phyloP scores from a whole-genome alignment of 2,329 filamentous ascomycete genomes.

The Epichloe gansuensis region DNA sequence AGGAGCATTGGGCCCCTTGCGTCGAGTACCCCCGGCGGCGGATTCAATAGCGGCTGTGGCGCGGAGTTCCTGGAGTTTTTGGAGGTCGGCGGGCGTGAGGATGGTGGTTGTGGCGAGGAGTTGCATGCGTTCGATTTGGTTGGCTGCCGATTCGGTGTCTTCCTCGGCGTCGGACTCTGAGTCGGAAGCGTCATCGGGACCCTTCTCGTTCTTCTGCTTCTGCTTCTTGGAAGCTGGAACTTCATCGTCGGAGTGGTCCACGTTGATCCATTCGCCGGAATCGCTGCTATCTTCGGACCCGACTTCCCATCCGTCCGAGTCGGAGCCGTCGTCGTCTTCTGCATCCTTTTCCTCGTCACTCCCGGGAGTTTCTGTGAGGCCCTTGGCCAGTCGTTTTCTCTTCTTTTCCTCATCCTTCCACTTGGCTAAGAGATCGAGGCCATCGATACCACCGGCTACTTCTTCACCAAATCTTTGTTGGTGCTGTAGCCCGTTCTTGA shows the following conservation, averaged over 20 bases:
- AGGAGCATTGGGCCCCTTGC: slow-evolving; percentile 35
- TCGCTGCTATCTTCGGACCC: slow-evolving; percentile 49
- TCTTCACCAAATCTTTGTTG: slow-evolving; percentile 77
- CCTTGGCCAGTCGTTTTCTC: slow-evolving; percentile 58
- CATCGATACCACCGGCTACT: slow-evolving; percentile 71
- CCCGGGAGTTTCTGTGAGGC: slow-evolving; percentile 49
- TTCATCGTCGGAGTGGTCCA: slow-evolving; percentile 72
- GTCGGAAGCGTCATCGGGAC: no score
- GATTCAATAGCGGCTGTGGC: slow-evolving; percentile 60
- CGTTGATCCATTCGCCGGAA: slow-evolving; percentile 87
- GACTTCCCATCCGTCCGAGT: slow-evolving; percentile 49
- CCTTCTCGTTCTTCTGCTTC: slow-evolving; percentile 14
- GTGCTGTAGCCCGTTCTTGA: slow-evolving; percentile 63
- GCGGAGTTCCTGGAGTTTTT: slow-evolving; percentile 83
- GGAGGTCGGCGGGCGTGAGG: slow-evolving; percentile 89
- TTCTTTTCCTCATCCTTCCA: slow-evolving; percentile 87
- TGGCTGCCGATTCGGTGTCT: slow-evolving; percentile 29
- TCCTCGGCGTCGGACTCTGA: slow-evolving; percentile 20
- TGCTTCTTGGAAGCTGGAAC: slow-evolving; percentile 43
- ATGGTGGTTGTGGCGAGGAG: slow-evolving; percentile 87
- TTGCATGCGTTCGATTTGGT: slow-evolving; percentile 40
- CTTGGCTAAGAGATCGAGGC: slow-evolving; percentile 77
- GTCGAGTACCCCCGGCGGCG: slow-evolving; percentile 32
- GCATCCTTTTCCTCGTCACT: slow-evolving; percentile 50
- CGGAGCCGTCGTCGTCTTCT: slow-evolving; percentile 42